phyloP scores from a whole-genome alignment of 805 yeast genomes.

The Priceomyces carsonii region DNA sequence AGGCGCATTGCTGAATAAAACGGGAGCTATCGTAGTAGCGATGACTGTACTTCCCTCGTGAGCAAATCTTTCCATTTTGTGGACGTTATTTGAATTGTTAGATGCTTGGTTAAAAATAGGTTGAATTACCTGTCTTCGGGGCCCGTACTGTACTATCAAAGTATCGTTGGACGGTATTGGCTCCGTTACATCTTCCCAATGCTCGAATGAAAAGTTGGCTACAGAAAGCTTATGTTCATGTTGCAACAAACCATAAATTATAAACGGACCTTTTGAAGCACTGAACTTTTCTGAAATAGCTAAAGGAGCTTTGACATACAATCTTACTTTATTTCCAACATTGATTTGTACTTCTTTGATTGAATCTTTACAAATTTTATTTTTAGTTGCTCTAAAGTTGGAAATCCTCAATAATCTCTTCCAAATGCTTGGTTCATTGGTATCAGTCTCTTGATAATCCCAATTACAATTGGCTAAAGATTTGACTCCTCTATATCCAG shows the following conservation, averaged over 20 bases:
- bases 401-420: slow-evolving; percentile 68
- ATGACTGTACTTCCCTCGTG: slow-evolving; percentile 70
- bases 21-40: slow-evolving; percentile 89
- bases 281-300: slow-evolving; percentile 43
- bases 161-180: slow-evolving; percentile 85
- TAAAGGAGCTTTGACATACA: slow-evolving; percentile 61
- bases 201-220: slow-evolving; percentile 75
- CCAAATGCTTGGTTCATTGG: slow-evolving; percentile 78
- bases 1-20: slow-evolving; percentile 80
- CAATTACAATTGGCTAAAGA: slow-evolving; percentile 78
- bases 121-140: slow-evolving; percentile 77
- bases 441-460: slow-evolving; percentile 84
- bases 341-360: slow-evolving; percentile 40
- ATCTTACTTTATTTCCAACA: slow-evolving; percentile 62
- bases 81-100: slow-evolving; percentile 79
- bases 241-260: slow-evolving; percentile 71
- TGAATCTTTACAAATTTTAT: slow-evolving; percentile 64
- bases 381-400: slow-evolving; percentile 75
- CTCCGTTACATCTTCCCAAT: slow-evolving; percentile 87
- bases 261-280: slow-evolving; percentile 51
- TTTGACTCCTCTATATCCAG: slow-evolving; percentile 84
- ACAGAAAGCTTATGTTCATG: slow-evolving; percentile 88
- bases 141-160: slow-evolving; percentile 88
- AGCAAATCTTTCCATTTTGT: slow-evolving; percentile 79
- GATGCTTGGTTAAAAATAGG: slow-evolving; percentile 84